These are phyloP conservation scores for Arabidopsis thaliana DNA, from an alignment of 345 rosid genomes.

Conservation along the genomic window DNA sequence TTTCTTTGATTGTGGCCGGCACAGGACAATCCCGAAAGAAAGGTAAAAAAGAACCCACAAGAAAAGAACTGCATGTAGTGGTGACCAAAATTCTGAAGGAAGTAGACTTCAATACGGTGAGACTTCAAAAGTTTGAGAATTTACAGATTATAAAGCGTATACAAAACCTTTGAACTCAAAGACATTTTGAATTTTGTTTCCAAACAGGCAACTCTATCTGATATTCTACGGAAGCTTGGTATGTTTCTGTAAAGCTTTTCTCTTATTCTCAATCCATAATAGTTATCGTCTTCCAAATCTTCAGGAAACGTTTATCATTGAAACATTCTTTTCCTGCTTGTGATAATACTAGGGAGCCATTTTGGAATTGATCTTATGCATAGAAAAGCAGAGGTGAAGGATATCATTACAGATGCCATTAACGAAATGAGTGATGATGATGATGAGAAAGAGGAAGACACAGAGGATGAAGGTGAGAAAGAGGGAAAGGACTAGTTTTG, in stretches of 20 bases:
- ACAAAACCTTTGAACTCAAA: slow-evolving; percentile 9
- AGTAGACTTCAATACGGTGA: slow-evolving; percentile 96
- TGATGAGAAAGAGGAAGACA: slow-evolving; percentile 68
- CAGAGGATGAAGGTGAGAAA: slow-evolving; percentile 54
- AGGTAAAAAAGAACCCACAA: slow-evolving; percentile 69
- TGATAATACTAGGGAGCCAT: slow-evolving; percentile 63
- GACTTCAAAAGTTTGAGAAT: slow-evolving; percentile 32
- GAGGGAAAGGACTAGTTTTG: slow-evolving; percentile 16
- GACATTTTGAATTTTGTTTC: slow-evolving; percentile 24
- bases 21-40: slow-evolving; percentile 66
- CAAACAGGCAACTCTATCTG: slow-evolving; percentile 89
- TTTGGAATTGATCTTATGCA: slow-evolving; percentile 80
- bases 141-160: slow-evolving; percentile 1
- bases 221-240: slow-evolving; percentile 89
- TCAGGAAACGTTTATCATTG: background rate
- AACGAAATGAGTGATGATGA: slow-evolving; percentile 83
- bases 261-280: background rate
- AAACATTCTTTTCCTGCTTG: slow-evolving; percentile 2
- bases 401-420: slow-evolving; percentile 84
- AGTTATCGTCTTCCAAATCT: slow-evolving; percentile 1
- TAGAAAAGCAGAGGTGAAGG: slow-evolving; percentile 92
- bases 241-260: slow-evolving; percentile 28
- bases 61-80: slow-evolving; percentile 79
- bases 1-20: slow-evolving; percentile 40
- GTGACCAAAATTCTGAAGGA: slow-evolving; percentile 83